A percentile compares a stretch with the other conserved stretches of the same genome.
These are phyloP conservation scores for Candida schatavii DNA, from an alignment of 805 yeast genomes.

Conservation along the genomic window DNA sequence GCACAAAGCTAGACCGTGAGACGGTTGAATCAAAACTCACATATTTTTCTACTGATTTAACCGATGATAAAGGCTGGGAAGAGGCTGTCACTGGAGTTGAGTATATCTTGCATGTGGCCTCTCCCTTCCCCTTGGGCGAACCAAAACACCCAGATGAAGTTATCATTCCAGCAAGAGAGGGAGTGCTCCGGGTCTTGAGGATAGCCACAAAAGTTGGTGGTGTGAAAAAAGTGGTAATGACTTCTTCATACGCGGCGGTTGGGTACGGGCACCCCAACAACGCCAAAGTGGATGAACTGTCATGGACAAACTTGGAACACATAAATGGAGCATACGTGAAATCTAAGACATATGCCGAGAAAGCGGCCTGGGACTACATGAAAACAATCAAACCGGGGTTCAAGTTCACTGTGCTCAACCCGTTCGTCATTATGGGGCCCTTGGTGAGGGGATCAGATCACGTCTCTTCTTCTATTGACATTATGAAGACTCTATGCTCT, in stretches of 20 bases:
- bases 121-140: conserved; percentile 6
- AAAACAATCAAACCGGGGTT: conserved; percentile 22
- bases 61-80: conserved; percentile 12
- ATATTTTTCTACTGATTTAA: conserved; percentile 10
- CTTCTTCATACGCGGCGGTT: conserved; percentile 8
- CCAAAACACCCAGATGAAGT: conserved; percentile 6
- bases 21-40: conserved; percentile 3
- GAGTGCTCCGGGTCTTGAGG: conserved; percentile 5
- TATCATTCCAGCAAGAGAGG: conserved; percentile 9
- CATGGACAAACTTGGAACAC: conserved; percentile 50
- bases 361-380: conserved; percentile 8
- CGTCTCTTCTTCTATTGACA: conserved; percentile 2
- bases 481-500: neutral
- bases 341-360: conserved; percentile 7
- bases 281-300: conserved; percentile 31
- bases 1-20: neutral
- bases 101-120: conserved; percentile 10
- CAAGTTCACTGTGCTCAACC: conserved; percentile 11
- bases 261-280: conserved; percentile 3
- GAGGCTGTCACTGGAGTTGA: conserved; percentile 8
- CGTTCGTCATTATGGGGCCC: conserved; percentile 24
- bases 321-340: conserved; percentile 1
- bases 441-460: conserved; percentile 6
- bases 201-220: conserved; percentile 10
- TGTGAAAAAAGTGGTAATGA: conserved; percentile 7